Conservation (phyloP, 2,329 filamentous ascomycete genomes). For the Podosphaera xanthii region DNA sequence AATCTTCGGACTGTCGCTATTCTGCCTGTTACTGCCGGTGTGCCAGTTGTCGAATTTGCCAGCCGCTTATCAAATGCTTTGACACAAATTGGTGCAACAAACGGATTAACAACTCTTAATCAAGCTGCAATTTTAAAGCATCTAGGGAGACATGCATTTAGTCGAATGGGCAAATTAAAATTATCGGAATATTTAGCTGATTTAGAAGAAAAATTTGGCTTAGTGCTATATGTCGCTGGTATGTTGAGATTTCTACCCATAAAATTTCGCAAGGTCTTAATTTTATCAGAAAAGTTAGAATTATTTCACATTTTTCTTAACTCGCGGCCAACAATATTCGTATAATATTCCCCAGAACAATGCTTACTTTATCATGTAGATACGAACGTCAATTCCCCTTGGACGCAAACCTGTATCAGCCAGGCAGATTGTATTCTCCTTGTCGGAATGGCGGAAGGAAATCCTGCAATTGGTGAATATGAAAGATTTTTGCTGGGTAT, state of each 20-base stretch:
- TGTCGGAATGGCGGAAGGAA: constrained; percentile 75
- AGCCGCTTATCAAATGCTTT: constrained; percentile 70
- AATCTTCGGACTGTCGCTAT: constrained; percentile 87
- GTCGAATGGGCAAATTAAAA: constrained; percentile 89
- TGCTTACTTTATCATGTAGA: constrained; percentile 25
- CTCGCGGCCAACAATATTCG: background rate
- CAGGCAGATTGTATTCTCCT: constrained; percentile 92
- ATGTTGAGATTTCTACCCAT: constrained; percentile 14
- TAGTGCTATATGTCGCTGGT: constrained; percentile 83
- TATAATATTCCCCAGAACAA: background rate
- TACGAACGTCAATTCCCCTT: constrained; percentile 88
- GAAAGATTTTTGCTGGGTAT: constrained; percentile 90
- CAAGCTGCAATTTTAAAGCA: constrained; percentile 89
- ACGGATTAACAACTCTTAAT: constrained; percentile 78
- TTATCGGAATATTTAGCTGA: constrained; percentile 90
- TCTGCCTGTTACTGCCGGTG: constrained; percentile 70
- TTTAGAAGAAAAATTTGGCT: constrained; percentile 86
- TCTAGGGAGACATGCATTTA: constrained; percentile 87
- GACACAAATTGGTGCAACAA: constrained; percentile 67
- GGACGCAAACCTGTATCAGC: constrained; percentile 94
- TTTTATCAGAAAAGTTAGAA: background rate
- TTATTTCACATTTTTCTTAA: background rate
- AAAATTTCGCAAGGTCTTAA: background rate
- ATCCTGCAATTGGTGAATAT: constrained; percentile 81
- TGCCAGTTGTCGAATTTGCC: constrained; percentile 90